A percentile compares a stretch with the other conserved stretches of the same genome.
Conservation (phyloP, 352 stramenopile species). For the Thalassiosira hispida region DNA sequence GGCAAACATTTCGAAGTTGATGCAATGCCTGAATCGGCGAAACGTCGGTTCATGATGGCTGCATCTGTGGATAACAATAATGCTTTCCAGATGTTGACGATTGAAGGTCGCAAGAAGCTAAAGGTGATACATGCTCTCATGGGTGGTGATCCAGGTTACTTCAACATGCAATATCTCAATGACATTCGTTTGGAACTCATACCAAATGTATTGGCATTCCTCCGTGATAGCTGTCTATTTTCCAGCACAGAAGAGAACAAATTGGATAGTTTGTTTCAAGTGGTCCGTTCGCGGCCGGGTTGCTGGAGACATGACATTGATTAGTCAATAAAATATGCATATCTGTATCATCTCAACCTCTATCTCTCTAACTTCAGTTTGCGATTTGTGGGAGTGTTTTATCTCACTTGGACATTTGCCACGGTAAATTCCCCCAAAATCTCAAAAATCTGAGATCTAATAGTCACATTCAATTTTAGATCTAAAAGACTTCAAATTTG, state of each 20-base stretch:
- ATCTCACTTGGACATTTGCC: no score
- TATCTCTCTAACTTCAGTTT: no score
- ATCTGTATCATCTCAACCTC: no score
- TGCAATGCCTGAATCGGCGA: not conserved
- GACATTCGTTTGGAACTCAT: slow-evolving; percentile 5
- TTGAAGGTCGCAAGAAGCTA: not conserved
- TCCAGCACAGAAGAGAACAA: not conserved
- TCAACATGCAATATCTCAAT: slow-evolving; percentile 1
- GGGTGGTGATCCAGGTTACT: not conserved
- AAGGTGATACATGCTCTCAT: slow-evolving; percentile 4
- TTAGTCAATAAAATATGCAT: no score
- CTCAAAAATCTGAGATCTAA: no score
- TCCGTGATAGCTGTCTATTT: not conserved
- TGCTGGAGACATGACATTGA: no score
- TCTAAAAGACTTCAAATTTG: no score
- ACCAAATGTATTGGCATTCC: slow-evolving; percentile 11
- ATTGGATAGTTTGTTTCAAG: slow-evolving; percentile 3
- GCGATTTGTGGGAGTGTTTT: no score
- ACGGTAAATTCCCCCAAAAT: no score
- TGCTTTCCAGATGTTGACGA: not conserved
- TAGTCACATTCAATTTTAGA: no score
- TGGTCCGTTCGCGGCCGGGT: no score
- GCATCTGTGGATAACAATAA: not conserved
- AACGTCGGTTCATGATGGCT: not conserved
- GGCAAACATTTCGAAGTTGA: not conserved